These are phyloP conservation scores for Plasmodium coatneyi DNA, from an alignment of 169 alveolate genomes.

Conservation along the genomic window DNA sequence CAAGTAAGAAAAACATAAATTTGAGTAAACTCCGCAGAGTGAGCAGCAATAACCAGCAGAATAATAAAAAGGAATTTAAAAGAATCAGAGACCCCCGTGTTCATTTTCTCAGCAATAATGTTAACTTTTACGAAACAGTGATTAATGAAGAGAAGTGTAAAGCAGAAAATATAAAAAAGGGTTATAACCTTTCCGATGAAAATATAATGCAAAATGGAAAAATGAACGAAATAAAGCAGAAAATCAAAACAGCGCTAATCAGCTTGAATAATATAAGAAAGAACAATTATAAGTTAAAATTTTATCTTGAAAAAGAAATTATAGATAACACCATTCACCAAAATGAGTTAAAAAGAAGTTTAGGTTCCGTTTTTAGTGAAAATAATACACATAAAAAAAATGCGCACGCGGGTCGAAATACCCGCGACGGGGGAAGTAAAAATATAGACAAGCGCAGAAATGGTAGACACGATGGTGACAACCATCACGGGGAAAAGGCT, in stretches of 20 bases:
- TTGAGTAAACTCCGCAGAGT: slow-evolving; percentile 51
- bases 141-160: slow-evolving; percentile 42
- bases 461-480: neutral
- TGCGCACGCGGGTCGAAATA: neutral
- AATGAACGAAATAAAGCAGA: slow-evolving; percentile 56
- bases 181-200: slow-evolving; percentile 4
- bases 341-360: slow-evolving; percentile 68
- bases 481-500: neutral
- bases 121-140: slow-evolving; percentile 72
- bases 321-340: slow-evolving; percentile 72
- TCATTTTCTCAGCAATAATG: slow-evolving; percentile 63
- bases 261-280: slow-evolving; percentile 65
- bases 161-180: slow-evolving; percentile 17
- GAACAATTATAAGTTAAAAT: slow-evolving; percentile 72
- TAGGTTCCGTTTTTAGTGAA: slow-evolving; percentile 50
- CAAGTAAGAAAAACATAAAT: slow-evolving; percentile 53
- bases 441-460: slow-evolving; percentile 2
- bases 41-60: slow-evolving; percentile 38
- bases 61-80: slow-evolving; percentile 34
- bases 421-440: neutral
- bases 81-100: slow-evolving; percentile 20
- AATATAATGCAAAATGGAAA: slow-evolving; percentile 57
- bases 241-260: slow-evolving; percentile 49
- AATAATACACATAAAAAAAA: slow-evolving; percentile 17
- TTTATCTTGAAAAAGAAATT: slow-evolving; percentile 70